Percentiles rank a stretch among this genome's conserved stretches.
Evolutionary conservation across 768 basidiomycete genomes (phyloP).

Genomic region (Kondoa malvinella): DNA sequence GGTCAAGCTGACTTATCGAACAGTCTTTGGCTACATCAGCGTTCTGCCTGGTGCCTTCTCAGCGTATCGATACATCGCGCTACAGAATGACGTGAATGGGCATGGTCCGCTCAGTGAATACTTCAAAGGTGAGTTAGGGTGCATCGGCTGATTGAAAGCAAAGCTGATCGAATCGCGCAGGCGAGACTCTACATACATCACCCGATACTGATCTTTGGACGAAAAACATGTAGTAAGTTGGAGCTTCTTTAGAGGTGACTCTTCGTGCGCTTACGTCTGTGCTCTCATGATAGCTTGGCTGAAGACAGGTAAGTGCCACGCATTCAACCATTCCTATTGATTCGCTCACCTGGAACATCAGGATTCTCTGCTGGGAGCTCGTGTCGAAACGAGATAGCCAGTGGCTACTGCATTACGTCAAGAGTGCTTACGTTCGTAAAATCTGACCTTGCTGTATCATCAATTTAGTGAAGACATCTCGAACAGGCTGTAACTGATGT

Average conservation of each 20-base stretch:
- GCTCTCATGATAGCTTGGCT: constrained; percentile 37
- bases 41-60: constrained; percentile 68
- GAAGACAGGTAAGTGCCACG: constrained; percentile 55
- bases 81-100: constrained; percentile 67
- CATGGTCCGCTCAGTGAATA: constrained; percentile 87
- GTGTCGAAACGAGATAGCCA: constrained; percentile 79
- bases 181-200: constrained; percentile 53
- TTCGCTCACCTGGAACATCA: constrained; percentile 56
- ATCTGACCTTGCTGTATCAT: too few species aligned
- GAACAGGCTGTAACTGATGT: constrained; percentile 38
- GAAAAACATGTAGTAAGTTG: constrained; percentile 89
- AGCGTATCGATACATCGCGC: constrained; percentile 58
- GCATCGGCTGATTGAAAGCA: neutral
- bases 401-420: constrained; percentile 93
- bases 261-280: too few species aligned
- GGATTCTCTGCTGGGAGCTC: constrained; percentile 87
- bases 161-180: neutral
- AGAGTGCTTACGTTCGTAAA: constrained; percentile 59
- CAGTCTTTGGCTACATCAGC: constrained; percentile 88
- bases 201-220: constrained; percentile 56
- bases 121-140: constrained; percentile 49
- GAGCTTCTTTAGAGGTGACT: too few species aligned
- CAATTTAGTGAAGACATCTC: neutral
- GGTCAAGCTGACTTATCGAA: too few species aligned
- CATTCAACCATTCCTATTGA: constrained; percentile 42